Evolutionary conservation across 768 basidiomycete genomes (phyloP).

Genomic region (Pleurotus ostreatus): DNA sequence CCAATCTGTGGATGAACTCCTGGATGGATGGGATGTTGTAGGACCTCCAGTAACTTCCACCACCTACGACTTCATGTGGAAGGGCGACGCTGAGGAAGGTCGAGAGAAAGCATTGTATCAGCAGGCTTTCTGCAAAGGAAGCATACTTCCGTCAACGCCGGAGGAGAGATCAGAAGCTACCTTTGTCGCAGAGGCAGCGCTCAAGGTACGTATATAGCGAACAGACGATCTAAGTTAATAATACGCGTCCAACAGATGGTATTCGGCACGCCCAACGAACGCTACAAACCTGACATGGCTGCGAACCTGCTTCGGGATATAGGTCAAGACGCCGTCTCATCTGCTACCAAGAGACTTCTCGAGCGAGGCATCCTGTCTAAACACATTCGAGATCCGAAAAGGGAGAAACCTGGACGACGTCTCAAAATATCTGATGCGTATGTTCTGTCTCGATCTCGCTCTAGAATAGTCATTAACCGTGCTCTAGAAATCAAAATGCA

Average conservation of each 20-base stretch:
- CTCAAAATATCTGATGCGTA: constrained; percentile 75
- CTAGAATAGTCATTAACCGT: not conserved
- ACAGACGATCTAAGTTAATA: no score
- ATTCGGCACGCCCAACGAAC: constrained; percentile 67
- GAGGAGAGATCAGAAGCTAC: constrained; percentile 33
- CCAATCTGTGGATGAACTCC: constrained; percentile 37
- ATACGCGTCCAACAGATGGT: constrained; percentile 52
- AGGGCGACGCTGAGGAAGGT: constrained; percentile 63
- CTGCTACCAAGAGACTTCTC: constrained; percentile 58
- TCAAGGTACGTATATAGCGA: constrained; percentile 51
- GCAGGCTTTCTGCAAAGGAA: constrained; percentile 47
- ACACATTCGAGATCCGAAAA: constrained; percentile 56
- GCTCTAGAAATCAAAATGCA: constrained; percentile 59
- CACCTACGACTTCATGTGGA: constrained; percentile 75
- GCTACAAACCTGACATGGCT: constrained; percentile 59
- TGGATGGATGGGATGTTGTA: constrained; percentile 43
- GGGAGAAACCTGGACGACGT: constrained; percentile 66
- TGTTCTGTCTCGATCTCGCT: constrained; percentile 11
- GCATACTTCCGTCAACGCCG: constrained; percentile 23
- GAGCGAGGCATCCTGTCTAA: constrained; percentile 65
- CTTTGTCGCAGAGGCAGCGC: constrained; percentile 58
- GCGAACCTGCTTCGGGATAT: constrained; percentile 50
- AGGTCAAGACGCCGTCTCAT: constrained; percentile 51
- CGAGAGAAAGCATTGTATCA: constrained; percentile 66
- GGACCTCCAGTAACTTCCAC: constrained; percentile 40